Evolutionary conservation across 1,284 basidiomycete genomes (phyloP), one percentile per base, ranked within the genome.

Genomic region (Rhodotorula sp.): DNA sequence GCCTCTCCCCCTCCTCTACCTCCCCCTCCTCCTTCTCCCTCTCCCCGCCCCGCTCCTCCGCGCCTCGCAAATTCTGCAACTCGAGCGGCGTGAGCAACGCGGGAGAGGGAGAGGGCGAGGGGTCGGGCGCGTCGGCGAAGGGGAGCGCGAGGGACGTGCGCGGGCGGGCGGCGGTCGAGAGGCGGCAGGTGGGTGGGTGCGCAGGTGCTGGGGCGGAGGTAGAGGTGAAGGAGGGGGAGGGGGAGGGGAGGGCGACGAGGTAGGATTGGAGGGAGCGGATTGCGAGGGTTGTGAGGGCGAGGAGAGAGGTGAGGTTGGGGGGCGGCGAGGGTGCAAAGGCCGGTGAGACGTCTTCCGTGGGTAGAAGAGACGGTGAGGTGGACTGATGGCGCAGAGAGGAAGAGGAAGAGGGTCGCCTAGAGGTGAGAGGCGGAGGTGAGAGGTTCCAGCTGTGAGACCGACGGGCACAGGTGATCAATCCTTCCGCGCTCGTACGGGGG

Each of bases 201-300:
- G 41, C 13, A 19, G 49, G 10, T 27, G 44, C 17, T 27, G 4
- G 34, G 14, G 49, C 13, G 17, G 42, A 17, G 54, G 34, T 17
- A 66, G 59, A 25, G 34, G 66, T 45, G 52, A 10, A 14, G 19
- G 61, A n/a, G 4, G 61, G 1, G 19, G 57, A 9, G 56, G 13
- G 46, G 58, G 13, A 89, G 0, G 91, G 91, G 23, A 92, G 86
- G 0, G 90, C 88, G 44, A 92, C 83, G 44, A 91, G 83, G 79
- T 92, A 92, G 80, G 91, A 91, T 34, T 91, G 86, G 46, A 91
- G 89, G 41, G 89, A 88, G 50, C 91, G 87, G 67, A 93, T 87
- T 8, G 90, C 87, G 58, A 85, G 86, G 9, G 91, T 93, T 0
- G 90, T 92, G 2, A 85, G 86, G 79, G 90, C 88, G 61, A 93